Base-by-base conservation (phyloP, 257 asterid genomes). In the Mitragyna speciosa region DNA sequence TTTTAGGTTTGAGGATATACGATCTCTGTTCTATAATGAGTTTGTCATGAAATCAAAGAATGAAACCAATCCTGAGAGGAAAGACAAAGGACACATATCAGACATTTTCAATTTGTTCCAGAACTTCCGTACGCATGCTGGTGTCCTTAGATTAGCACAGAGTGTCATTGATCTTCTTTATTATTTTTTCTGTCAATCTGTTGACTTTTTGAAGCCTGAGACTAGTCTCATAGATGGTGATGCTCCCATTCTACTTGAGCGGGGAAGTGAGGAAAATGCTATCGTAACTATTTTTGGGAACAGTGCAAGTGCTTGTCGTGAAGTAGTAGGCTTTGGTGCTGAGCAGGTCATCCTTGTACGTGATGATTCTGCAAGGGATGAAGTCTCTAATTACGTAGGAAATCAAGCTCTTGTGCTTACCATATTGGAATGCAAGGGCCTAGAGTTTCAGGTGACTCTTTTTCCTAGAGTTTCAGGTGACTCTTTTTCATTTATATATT, bases 81-180 rank as follows among this genome's bases (percentile, higher is more conserved):
- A 75, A 71, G 87, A 86, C 30, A 92, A 92, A 71, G 90, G 93
- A 2, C 87, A 66, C 39, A 26, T 92, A 17, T 86, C 95, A 0
- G 87, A 84, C 51, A 82, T 74, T 26, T 90, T 87, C 71, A 81
- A 80, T 78, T 78, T 92, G 87, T 71, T 82, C 12, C 95, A 88
- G 70, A 92, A 90, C 85, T 92, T 92, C 64, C 91, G 93, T 17
- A 90, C 97, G 9, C 97, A 92, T 83, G 82, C 88, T 12, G 93
- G 91, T 72, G 93, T 92, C 1, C 89, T 92, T 28, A 88, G 83
- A 80, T 85, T 92, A 76, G 89, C 95, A 2, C 93, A 90, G 80
- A 92, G 93, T 82, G 92, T 92, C 1, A 73, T 89, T 28, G 91
- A 90, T 81, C 83, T 92, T 36, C 78, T 92, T 17, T 80, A 78